These are phyloP conservation scores for Peziza echinospora DNA, from an alignment of 495 filamentous ascomycete genomes.

Conservation along the genomic window DNA sequence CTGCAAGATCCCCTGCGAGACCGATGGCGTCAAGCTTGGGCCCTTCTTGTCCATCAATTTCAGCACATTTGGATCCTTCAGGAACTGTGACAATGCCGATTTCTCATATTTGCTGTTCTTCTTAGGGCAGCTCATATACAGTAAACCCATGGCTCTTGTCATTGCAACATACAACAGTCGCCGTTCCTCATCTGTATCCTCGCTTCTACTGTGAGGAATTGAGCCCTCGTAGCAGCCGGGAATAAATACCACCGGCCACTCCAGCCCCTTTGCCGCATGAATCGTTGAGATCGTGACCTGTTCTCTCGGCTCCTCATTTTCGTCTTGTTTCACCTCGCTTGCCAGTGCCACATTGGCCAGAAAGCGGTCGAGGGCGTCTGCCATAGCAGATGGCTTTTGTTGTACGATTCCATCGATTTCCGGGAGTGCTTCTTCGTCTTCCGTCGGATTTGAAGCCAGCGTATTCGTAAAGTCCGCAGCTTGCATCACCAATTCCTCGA, in stretches of 20 bases:
- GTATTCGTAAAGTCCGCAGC: conserved; percentile 40
- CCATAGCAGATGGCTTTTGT: conserved; percentile 34
- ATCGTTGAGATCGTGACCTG: conserved; percentile 90
- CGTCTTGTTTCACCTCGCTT: conserved; percentile 45
- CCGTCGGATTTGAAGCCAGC: conserved; percentile 6
- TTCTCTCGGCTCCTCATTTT: conserved; percentile 24
- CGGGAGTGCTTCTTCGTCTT: conserved; percentile 36
- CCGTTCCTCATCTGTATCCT: conserved; percentile 77
- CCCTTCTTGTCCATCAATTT: conserved; percentile 34
- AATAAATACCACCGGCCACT: conserved; percentile 95
- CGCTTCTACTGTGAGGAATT: conserved; percentile 82
- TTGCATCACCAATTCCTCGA: conserved; percentile 67
- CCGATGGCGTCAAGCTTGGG: conserved; percentile 31
- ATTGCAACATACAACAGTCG: conserved; percentile 90
- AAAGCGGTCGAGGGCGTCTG: conserved; percentile 55
- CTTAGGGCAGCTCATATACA: conserved; percentile 75
- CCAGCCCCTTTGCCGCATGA: conserved; percentile 86
- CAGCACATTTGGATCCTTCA: conserved; percentile 28
- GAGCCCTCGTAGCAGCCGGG: conserved; percentile 77
- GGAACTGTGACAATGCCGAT: conserved; percentile 41
- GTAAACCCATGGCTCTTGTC: conserved; percentile 74
- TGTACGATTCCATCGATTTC: conserved; percentile 45
- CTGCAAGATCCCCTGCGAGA: conserved; percentile 37
- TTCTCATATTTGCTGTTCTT: conserved; percentile 37
- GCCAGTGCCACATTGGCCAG: conserved; percentile 77